Evolutionary conservation across 345 rosid species (phyloP), one percentile per base, ranked within the genome.

Genomic region (Eucalyptus pumila): DNA sequence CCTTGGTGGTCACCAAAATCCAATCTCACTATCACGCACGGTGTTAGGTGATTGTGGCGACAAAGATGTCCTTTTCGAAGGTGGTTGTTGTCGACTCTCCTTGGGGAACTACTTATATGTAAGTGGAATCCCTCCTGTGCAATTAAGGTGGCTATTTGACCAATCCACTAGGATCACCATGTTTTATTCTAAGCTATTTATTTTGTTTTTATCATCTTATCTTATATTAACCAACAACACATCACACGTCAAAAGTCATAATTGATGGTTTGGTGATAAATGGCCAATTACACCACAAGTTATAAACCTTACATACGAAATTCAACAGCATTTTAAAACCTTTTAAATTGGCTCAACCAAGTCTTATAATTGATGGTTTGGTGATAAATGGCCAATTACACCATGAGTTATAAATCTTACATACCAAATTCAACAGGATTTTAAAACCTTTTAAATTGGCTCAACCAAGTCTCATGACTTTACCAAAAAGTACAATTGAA

Each of bases 291-390:
- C 47, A 76, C 47, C 27, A 11, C 9, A 11, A 21, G 27, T 76
- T 40, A 69, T 19, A 76, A 40, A 76, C 23, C 9, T 11, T 19
- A 37, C 26, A 0, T 76, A 9, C 6, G 0, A 19, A 76, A 21
- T 37, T 37, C 27, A 0, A 21, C 40, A 0, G 3, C 47, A 11
- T 21, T 37, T 24, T 6, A 2, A 37, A 21, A 9, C 4, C 4
- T 76, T 76, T 0, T 52, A 52, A 40, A 12, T 40, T 76, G 15
- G 27, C 42, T 21, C 7, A 1, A 15, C 8, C 47, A 76, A 76
- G 47, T 69, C 80, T 32, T 1, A 4, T n/a, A 17, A 16, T 69
- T 6, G 7, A 69, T 34, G 12, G 4, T 69, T 34, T 34, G 7
- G 10, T 17, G 5, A 34, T 17, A 34, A 17, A 69, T 10, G 44